A percentile compares a stretch with the other conserved stretches of the same genome.
Evolutionary conservation across 140 eudicot genomes (phyloP).

Genomic region (Senecio squalidus): DNA sequence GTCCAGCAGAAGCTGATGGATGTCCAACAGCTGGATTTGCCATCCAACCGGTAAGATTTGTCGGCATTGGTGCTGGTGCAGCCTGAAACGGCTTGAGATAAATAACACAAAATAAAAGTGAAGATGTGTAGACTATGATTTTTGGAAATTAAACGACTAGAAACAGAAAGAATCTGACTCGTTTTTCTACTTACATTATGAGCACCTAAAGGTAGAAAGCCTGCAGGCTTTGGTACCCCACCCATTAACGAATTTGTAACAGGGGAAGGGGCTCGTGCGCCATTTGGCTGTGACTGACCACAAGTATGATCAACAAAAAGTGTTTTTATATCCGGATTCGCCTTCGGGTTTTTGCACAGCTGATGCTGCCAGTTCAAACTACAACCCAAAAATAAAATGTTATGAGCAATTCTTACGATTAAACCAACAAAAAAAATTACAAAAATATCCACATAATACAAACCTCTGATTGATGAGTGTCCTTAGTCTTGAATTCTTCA

Average conservation of each 20-base stretch:
- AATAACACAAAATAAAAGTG: constrained; percentile 6
- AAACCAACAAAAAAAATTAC: too few relatives aligned
- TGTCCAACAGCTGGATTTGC: constrained; percentile 55
- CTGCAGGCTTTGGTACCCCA: constrained; percentile 49
- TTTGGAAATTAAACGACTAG: constrained; percentile 5
- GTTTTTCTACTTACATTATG: constrained; percentile 56
- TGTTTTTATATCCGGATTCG: constrained; percentile 86
- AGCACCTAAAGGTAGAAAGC: constrained; percentile 64
- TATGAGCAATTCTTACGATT: neutral
- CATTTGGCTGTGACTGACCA: constrained; percentile 72
- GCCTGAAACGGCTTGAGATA: constrained; percentile 55
- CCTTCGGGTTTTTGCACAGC: constrained; percentile 82
- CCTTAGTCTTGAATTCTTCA: constrained; percentile 69
- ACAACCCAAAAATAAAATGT: constrained; percentile 14
- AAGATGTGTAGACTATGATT: constrained; percentile 9
- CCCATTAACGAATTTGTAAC: constrained; percentile 63
- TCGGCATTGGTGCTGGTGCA: constrained; percentile 55
- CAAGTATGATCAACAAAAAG: constrained; percentile 89
- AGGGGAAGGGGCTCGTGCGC: constrained; percentile 76
- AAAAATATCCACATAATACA: constrained; percentile 14
- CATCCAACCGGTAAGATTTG: constrained; percentile 71
- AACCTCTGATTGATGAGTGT: constrained; percentile 92
- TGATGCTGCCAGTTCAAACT: constrained; percentile 98
- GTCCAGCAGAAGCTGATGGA: constrained; percentile 65
- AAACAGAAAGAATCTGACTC: neutral